Conservation (phyloP, 2,329 filamentous ascomycete genomes). For the Pestalotiopsis sp. region DNA sequence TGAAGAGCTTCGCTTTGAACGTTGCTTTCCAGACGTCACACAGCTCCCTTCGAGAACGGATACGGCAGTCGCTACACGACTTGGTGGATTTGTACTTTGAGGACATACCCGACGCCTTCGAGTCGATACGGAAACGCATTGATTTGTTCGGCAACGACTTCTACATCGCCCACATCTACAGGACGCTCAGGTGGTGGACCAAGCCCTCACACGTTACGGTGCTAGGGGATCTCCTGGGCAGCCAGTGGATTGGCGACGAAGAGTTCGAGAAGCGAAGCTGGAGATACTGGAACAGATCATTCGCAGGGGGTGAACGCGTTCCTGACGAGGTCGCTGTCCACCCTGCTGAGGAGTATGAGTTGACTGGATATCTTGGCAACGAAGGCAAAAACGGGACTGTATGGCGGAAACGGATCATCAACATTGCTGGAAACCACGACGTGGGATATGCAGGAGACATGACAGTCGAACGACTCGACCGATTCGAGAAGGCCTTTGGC, state of each 20-base stretch:
- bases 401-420: conserved; percentile 82
- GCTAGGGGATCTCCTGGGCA: conserved; percentile 88
- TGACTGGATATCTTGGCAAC: conserved; percentile 52
- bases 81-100: conserved; percentile 63
- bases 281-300: conserved; percentile 82
- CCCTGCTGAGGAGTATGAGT: conserved; percentile 51
- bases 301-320: conserved; percentile 69
- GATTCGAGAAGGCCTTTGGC: conserved; percentile 86
- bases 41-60: conserved; percentile 51
- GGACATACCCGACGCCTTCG: conserved; percentile 70
- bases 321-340: conserved; percentile 55
- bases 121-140: conserved; percentile 75
- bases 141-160: conserved; percentile 94
- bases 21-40: conserved; percentile 49
- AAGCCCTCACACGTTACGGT: conserved; percentile 85
- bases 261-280: conserved; percentile 78
- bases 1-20: conserved; percentile 49
- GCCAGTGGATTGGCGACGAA: conserved; percentile 87
- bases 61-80: conserved; percentile 60
- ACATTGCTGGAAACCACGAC: conserved; percentile 93
- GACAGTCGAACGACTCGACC: conserved; percentile 70
- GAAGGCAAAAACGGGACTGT: conserved; percentile 48
- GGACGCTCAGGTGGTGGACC: conserved; percentile 81
- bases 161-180: conserved; percentile 92
- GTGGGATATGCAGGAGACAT: conserved; percentile 95